A percentile compares a stretch with the other conserved stretches of the same genome.
These are phyloP conservation scores for Pisolithus marmoratus DNA, from an alignment of 768 basidiomycete genomes.

Conservation along the genomic window DNA sequence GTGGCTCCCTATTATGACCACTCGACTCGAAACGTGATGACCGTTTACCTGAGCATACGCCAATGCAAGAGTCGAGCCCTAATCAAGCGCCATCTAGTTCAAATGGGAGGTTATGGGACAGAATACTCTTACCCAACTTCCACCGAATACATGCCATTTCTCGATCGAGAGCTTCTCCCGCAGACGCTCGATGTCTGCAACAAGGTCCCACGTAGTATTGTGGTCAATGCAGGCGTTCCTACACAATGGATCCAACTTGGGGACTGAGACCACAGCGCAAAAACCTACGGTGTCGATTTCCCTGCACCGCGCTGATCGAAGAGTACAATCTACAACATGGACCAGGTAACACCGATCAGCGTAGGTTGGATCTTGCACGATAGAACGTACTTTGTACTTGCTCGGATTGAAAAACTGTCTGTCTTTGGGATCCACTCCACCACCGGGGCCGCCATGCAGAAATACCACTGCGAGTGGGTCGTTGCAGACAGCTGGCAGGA, in stretches of 20 bases:
- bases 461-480: conserved; percentile 55
- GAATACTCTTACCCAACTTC: conserved; percentile 67
- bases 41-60: conserved; percentile 72
- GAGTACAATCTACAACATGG: conserved; percentile 57
- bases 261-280: neutral
- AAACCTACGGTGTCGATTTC: conserved; percentile 72
- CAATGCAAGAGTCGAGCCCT: conserved; percentile 84
- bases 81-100: neutral
- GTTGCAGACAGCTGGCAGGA: neutral
- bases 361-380: neutral
- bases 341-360: neutral
- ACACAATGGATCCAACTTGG: conserved; percentile 6
- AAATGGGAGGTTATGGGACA: neutral
- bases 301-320: conserved; percentile 90
- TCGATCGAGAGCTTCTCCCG: conserved; percentile 71
- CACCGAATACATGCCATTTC: conserved; percentile 94
- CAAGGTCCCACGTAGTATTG: conserved; percentile 93
- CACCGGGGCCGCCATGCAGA: conserved; percentile 82
- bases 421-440: conserved; percentile 64
- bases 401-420: conserved; percentile 76
- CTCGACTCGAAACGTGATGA: neutral
- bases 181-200: conserved; percentile 82
- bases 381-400: conserved; percentile 64
- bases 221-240: conserved; percentile 74
- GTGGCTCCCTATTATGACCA: neutral